Evolutionary conservation across 2,329 filamentous ascomycete species (phyloP), one percentile per base, ranked within the genome.

Genomic region (Scorias spongiosa): DNA sequence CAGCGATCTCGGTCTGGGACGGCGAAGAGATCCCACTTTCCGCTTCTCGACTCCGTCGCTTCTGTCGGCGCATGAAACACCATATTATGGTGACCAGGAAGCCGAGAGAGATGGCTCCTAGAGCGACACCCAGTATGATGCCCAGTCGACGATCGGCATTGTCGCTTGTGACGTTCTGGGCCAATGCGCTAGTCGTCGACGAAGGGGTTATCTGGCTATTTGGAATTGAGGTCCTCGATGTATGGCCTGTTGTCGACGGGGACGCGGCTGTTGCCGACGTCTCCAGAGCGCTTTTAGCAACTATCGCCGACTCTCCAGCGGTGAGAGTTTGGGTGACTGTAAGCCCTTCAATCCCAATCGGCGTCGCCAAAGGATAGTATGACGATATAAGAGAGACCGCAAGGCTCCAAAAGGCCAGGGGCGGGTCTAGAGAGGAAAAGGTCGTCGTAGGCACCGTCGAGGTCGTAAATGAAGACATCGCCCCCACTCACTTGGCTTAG

Each of bases 71-170:
- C 18, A 46, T 44, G 10, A 51, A 26, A 34, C 42, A 48, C 46
- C 44, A 49, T 7, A 53, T 34, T 1, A 50, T 39, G 18, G 46
- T 45, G 11, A 42, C 38, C 29, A 44, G 41, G 10, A 53, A 29
- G 20, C 41, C 46, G 15, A 53, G 17, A 0, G 51, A 48, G 10
- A 53, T 42, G 6, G 46, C 42, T 5, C 49, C 46, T 11, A 53
- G 44, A 5, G 44, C 45, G 7, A 52, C 51, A 10, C 51, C 51
- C 2, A 53, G 41, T 18, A 48, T 44, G 28, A 53, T 52, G 6
- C 51, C 51, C 2, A 53, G 40, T 14, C 39, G 43, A n/a, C 45
- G 45, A 20, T 46, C 45, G 40, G 29, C 5, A 34, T 14, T 18
- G 37, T 42, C 2, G 42, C 30, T n/a, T 39, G 12, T n/a, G 44